Percentiles rank a stretch among this genome's conserved stretches.
Evolutionary conservation across 2,329 filamentous ascomycete species (phyloP).

Genomic region (Exserohilum rostratum): DNA sequence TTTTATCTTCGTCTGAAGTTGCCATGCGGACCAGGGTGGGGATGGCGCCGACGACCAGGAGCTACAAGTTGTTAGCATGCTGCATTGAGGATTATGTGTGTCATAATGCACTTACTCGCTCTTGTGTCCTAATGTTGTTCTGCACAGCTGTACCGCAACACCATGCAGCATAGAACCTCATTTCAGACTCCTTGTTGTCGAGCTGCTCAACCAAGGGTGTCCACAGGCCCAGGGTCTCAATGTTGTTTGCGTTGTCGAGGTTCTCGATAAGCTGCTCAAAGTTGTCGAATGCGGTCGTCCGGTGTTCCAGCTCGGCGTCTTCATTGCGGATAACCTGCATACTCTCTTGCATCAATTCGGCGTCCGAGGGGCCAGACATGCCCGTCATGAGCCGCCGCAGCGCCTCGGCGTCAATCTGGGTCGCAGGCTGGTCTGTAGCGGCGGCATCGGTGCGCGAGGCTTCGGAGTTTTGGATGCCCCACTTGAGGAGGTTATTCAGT

Average conservation of each 20-base stretch:
- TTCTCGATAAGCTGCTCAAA: slow-evolving; percentile 37
- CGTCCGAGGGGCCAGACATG: slow-evolving; percentile 64
- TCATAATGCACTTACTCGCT: slow-evolving; percentile 59
- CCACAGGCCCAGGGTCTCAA: slow-evolving; percentile 81
- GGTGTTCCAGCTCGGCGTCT: slow-evolving; percentile 24
- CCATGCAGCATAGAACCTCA: slow-evolving; percentile 89
- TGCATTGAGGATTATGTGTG: neutral
- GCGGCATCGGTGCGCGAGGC: slow-evolving; percentile 45
- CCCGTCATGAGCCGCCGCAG: slow-evolving; percentile 17
- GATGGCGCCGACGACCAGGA: slow-evolving; percentile 69
- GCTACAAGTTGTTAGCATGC: slow-evolving; percentile 42
- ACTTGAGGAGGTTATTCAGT: slow-evolving; percentile 80
- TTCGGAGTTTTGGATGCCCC: slow-evolving; percentile 71
- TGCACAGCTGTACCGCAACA: slow-evolving; percentile 93
- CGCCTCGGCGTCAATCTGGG: slow-evolving; percentile 21
- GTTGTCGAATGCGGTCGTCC: slow-evolving; percentile 33
- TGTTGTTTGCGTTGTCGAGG: slow-evolving; percentile 95
- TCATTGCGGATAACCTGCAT: slow-evolving; percentile 76
- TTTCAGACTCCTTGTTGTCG: slow-evolving; percentile 69
- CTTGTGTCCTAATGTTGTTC: slow-evolving; percentile 88
- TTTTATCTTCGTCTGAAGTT: slow-evolving; percentile 63
- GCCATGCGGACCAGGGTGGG: slow-evolving; percentile 71
- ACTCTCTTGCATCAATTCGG: slow-evolving; percentile 85
- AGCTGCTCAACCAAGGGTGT: slow-evolving; percentile 75
- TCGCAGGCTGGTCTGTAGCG: slow-evolving; percentile 51